A percentile compares a stretch with the other conserved stretches of the same genome.
These are phyloP conservation scores for Paxillus ammoniavirescens DNA, from an alignment of 768 basidiomycete species.

Conservation along the genomic window DNA sequence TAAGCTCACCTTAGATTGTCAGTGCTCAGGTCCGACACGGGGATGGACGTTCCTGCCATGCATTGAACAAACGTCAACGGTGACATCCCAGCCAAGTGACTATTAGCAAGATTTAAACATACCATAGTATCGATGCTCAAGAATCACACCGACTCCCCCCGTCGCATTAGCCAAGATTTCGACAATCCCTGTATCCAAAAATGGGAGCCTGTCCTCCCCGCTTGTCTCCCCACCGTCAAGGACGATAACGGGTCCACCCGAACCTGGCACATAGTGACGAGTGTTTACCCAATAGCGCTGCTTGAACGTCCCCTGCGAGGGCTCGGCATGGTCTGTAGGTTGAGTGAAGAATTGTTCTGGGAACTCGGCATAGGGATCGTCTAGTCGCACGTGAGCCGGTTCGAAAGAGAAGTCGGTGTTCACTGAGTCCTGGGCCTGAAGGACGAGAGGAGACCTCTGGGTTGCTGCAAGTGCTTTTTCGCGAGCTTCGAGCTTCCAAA, in stretches of 20 bases:
- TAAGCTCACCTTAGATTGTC: slow-evolving; percentile 66
- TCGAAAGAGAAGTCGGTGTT: slow-evolving; percentile 10
- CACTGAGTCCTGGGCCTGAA: slow-evolving; percentile 21
- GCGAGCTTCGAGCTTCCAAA: slow-evolving; percentile 50
- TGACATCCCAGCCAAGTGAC: background rate
- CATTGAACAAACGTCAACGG: background rate
- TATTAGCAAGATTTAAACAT: slow-evolving; percentile 10
- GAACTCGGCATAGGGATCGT: slow-evolving; percentile 38
- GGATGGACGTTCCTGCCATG: slow-evolving; percentile 63
- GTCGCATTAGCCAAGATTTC: slow-evolving; percentile 84
- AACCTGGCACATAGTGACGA: slow-evolving; percentile 69
- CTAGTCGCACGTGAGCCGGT: slow-evolving; percentile 7
- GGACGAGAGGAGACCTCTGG: slow-evolving; percentile 16
- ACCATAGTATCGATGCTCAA: slow-evolving; percentile 94
- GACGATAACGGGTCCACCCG: slow-evolving; percentile 82
- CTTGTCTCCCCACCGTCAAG: slow-evolving; percentile 93
- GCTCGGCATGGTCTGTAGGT: slow-evolving; percentile 79
- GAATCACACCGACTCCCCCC: slow-evolving; percentile 84
- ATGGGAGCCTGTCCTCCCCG: slow-evolving; percentile 60
- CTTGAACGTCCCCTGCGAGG: slow-evolving; percentile 59
- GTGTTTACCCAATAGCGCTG: slow-evolving; percentile 94
- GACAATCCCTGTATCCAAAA: slow-evolving; percentile 74
- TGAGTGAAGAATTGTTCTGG: slow-evolving; percentile 73
- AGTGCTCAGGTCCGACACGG: slow-evolving; percentile 75
- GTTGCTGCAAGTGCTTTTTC: slow-evolving; percentile 15